Evolutionary conservation across 2,329 filamentous ascomycete genomes (phyloP).

Genomic region (Calonectria leucothoes): DNA sequence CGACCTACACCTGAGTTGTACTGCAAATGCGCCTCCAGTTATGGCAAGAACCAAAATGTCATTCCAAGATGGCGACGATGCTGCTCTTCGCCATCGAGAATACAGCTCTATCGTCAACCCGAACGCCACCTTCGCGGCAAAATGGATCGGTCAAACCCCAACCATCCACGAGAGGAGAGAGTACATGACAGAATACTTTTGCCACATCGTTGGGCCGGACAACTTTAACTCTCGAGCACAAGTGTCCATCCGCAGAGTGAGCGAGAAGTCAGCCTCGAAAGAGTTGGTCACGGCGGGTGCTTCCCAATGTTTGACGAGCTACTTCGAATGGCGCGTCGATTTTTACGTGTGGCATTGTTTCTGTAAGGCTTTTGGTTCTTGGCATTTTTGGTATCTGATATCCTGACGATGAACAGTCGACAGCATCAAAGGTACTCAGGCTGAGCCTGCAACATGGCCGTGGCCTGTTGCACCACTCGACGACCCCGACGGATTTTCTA

Average conservation of each 20-base stretch:
- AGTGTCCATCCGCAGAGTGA: not conserved
- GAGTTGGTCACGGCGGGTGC: not conserved
- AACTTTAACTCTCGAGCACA: not conserved
- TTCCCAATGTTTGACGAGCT: not conserved
- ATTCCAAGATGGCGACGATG: not conserved
- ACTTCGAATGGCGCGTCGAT: not conserved
- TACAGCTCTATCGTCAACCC: not conserved
- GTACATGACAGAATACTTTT: not conserved
- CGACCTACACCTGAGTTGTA: not conserved
- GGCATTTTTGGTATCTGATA: not conserved
- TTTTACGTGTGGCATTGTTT: not conserved
- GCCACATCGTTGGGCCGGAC: not conserved
- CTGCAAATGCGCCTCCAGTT: fast-evolving
- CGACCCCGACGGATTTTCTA: not conserved
- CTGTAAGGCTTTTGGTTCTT: not conserved
- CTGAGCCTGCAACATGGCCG: not conserved
- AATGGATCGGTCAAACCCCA: not conserved
- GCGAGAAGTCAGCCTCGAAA: not conserved
- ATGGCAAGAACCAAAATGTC: not conserved
- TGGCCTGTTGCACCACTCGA: not conserved
- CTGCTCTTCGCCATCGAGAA: not conserved
- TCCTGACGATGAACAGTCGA: not conserved
- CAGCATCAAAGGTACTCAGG: not conserved
- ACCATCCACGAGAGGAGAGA: too few species aligned
- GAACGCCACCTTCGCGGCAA: not conserved